These are phyloP conservation scores for Linum trigynum DNA, from an alignment of 345 rosid genomes.

Conservation along the genomic window DNA sequence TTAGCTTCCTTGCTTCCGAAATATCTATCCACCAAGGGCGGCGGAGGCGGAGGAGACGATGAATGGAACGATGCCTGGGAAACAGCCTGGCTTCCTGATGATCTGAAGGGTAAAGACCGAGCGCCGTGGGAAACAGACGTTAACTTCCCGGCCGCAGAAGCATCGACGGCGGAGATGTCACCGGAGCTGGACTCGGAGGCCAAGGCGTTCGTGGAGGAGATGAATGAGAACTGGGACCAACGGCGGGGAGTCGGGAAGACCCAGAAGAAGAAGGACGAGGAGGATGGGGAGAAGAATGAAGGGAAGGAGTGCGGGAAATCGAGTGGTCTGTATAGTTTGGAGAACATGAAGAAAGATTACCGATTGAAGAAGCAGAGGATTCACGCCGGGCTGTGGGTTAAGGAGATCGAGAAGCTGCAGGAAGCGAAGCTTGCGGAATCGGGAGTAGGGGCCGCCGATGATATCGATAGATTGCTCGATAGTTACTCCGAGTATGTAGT, in stretches of 20 bases:
- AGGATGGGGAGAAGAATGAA: conserved; percentile 19
- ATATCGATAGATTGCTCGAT: conserved; percentile 78
- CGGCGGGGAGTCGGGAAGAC: conserved; percentile 37
- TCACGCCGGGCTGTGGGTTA: conserved; percentile 80
- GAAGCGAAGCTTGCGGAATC: conserved; percentile 60
- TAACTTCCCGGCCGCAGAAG: conserved; percentile 37
- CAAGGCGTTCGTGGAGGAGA: conserved; percentile 85
- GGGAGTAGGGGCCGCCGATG: conserved; percentile 40
- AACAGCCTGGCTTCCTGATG: conserved; percentile 81
- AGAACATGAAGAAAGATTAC: conserved; percentile 78
- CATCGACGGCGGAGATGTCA: conserved; percentile 14
- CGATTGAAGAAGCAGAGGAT: conserved; percentile 88
- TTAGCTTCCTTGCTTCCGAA: conserved; percentile 22
- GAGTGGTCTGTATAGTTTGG: conserved; percentile 55
- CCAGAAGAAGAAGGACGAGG: conserved; percentile 5
- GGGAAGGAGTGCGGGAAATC: conserved; percentile 9
- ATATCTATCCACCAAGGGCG: conserved; percentile 6
- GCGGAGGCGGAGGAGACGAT: conserved; percentile 28
- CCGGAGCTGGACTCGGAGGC: conserved; percentile 56
- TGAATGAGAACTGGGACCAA: conserved; percentile 83
- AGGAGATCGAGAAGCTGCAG: conserved; percentile 80
- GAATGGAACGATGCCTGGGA: conserved; percentile 98
- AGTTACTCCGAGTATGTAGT: conserved; percentile 67
- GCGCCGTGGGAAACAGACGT: conserved; percentile 86
- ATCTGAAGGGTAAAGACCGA: conserved; percentile 40